Percentiles rank a stretch among this genome's conserved stretches.
phyloP scores from a whole-genome alignment of 1,139 yeast genomes.

The Kluyveromyces sp. region DNA sequence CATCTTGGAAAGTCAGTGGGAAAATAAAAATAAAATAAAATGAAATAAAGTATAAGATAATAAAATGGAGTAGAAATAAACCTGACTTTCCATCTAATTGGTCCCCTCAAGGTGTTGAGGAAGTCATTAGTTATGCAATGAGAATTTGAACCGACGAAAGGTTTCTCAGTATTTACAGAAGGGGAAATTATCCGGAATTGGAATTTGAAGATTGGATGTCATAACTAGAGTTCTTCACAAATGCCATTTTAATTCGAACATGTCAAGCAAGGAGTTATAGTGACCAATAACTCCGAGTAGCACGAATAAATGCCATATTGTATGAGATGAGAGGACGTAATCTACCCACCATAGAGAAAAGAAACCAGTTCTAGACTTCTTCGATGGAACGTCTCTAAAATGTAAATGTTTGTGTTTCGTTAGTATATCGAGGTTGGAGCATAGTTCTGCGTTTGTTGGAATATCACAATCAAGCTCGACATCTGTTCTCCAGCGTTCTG shows the following conservation, averaged over 20 bases:
- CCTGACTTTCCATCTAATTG: too few relatives aligned
- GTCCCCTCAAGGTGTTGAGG: too few relatives aligned
- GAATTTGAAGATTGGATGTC: background rate
- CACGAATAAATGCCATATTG: constrained; percentile 90
- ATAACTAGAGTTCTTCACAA: constrained; percentile 2
- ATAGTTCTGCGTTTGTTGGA: constrained; percentile 30
- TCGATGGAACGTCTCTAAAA: constrained; percentile 44
- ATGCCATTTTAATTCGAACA: constrained; percentile 41
- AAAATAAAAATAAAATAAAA: too few relatives aligned
- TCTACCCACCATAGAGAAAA: constrained; percentile 81
- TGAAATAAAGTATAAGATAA: too few relatives aligned
- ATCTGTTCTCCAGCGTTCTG: constrained; percentile 81
- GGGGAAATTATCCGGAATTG: background rate
- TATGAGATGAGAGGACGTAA: constrained; percentile 69
- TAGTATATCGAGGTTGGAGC: constrained; percentile 24
- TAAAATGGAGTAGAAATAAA: too few relatives aligned
- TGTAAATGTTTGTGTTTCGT: constrained; percentile 36
- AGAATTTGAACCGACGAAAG: too few relatives aligned
- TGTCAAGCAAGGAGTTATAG: constrained; percentile 64
- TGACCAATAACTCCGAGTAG: constrained; percentile 83
- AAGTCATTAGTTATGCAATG: too few relatives aligned
- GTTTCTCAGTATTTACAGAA: too few relatives aligned
- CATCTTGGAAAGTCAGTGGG: too few relatives aligned
- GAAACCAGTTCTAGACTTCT: constrained; percentile 29
- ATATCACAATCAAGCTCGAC: constrained; percentile 29